Evolutionary conservation across 2,329 filamentous ascomycete genomes (phyloP).

Genomic region (Orbilia ellipsospora): DNA sequence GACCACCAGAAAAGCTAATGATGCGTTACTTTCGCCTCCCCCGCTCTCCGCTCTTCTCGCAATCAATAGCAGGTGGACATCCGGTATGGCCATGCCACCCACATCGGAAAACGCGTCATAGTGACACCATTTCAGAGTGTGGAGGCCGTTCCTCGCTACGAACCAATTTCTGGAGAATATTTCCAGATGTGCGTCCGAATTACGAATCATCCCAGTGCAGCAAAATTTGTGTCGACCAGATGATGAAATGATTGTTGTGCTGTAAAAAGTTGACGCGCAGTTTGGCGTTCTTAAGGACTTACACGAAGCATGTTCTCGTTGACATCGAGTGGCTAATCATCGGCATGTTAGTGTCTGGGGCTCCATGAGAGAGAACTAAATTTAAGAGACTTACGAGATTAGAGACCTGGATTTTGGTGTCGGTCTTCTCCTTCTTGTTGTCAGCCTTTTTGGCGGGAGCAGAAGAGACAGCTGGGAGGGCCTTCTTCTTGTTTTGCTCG

Average conservation of each 20-base stretch:
- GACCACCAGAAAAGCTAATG: neutral
- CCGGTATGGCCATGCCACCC: constrained; percentile 11
- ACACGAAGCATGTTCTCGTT: constrained; percentile 99
- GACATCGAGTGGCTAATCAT: constrained; percentile 86
- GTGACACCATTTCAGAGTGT: constrained; percentile 27
- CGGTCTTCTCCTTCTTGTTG: constrained; percentile 74
- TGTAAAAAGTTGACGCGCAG: constrained; percentile 50
- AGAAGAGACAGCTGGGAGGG: constrained; percentile 63
- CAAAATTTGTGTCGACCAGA: constrained; percentile 43
- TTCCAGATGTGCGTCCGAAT: constrained; percentile 22
- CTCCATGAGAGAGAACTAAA: constrained; percentile 24
- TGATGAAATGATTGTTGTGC: constrained; percentile 35
- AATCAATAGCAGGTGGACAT: neutral
- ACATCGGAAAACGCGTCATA: constrained; percentile 20
- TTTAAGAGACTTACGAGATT: constrained; percentile 79
- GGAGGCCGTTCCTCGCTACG: neutral
- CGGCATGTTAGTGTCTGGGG: constrained; percentile 61
- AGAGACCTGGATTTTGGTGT: constrained; percentile 98
- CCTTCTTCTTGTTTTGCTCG: constrained; percentile 58
- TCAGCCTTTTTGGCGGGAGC: constrained; percentile 71
- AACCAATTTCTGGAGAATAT: neutral
- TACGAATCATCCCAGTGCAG: constrained; percentile 49
- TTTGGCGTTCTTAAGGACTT: constrained; percentile 72
- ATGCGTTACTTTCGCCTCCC: neutral
- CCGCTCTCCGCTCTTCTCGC: neutral